Conservation (phyloP, 108 stramenopile genomes). For the Asterionellopsis glacialis region DNA sequence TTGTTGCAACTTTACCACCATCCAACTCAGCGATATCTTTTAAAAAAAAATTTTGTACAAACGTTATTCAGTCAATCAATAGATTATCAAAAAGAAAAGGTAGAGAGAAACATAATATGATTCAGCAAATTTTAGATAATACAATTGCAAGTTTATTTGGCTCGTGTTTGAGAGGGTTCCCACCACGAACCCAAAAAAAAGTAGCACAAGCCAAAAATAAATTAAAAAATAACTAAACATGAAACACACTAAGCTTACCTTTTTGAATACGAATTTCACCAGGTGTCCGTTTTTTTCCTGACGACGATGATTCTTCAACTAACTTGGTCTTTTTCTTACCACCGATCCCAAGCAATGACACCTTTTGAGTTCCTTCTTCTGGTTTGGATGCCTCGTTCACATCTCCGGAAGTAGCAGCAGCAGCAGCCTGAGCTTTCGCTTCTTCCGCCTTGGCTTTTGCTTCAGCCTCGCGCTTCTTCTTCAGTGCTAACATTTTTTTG, state of each 20-base stretch:
- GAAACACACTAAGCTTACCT: conserved; percentile 39
- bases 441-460: conserved; percentile 51
- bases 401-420: neutral
- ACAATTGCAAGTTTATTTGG: too few species aligned
- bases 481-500: conserved; percentile 74
- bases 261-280: conserved; percentile 99
- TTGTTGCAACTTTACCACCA: conserved; percentile 94
- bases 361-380: conserved; percentile 22
- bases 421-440: conserved; percentile 29
- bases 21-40: conserved; percentile 98
- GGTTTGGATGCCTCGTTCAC: neutral
- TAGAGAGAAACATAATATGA: too few species aligned
- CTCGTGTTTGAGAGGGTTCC: neutral
- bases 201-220: too few species aligned
- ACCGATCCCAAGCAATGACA: conserved; percentile 76
- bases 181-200: too few species aligned
- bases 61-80: too few species aligned
- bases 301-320: conserved; percentile 19
- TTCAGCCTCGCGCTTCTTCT: conserved; percentile 85
- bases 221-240: too few species aligned
- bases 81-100: too few species aligned
- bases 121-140: too few species aligned
- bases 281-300: conserved; percentile 82
- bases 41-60: too few species aligned
- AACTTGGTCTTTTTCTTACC: conserved; percentile 81